Evolutionary conservation across 2,329 filamentous ascomycete species (phyloP).

Genomic region (Botrytis porri): DNA sequence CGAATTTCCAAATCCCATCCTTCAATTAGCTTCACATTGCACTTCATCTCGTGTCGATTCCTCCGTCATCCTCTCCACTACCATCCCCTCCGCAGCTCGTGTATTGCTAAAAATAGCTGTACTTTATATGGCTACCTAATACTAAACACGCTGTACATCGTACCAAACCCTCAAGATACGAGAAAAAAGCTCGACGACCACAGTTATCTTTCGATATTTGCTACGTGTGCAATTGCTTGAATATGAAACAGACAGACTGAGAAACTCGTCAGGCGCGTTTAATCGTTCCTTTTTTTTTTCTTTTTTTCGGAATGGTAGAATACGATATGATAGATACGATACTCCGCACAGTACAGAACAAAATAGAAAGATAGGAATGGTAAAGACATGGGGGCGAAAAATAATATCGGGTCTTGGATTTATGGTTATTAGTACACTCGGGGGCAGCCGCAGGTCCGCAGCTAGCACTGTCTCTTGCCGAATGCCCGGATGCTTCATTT

Average conservation of each 20-base stretch:
- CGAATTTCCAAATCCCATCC: not conserved
- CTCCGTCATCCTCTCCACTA: not conserved
- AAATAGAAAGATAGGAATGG: not conserved
- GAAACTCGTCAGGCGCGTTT: not conserved
- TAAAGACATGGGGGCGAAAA: not conserved
- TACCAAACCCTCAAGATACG: not conserved
- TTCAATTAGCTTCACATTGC: not conserved
- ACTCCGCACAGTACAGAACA: too few species aligned
- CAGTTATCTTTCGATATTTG: not conserved
- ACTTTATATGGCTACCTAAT: not conserved
- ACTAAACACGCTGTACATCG: not conserved
- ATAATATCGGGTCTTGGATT: not conserved
- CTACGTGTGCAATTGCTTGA: not conserved
- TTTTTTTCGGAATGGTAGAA: not conserved
- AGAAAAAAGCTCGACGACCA: not conserved
- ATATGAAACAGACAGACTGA: not conserved
- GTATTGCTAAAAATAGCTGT: not conserved
- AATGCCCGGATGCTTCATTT: not conserved
- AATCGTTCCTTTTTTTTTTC: too few species aligned
- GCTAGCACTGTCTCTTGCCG: not conserved
- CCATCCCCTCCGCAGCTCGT: not conserved
- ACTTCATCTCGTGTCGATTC: not conserved
- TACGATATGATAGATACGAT: not conserved
- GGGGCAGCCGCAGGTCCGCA: not conserved
- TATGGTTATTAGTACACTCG: not conserved